phyloP scores from a whole-genome alignment of 768 basidiomycete species.

The Amanita brunnescens region DNA sequence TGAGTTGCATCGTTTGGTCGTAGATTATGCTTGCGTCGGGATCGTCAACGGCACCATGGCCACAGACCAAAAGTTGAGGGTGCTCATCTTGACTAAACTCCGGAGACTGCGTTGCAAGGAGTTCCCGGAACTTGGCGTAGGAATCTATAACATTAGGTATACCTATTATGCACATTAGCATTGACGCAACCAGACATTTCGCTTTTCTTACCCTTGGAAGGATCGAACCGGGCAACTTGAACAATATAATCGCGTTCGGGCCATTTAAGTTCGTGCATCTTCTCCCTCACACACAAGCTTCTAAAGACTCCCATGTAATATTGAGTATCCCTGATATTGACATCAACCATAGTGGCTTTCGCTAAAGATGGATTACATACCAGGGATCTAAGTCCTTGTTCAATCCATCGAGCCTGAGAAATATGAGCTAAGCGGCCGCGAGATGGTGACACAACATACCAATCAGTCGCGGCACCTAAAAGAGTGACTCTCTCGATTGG shows the following conservation, averaged over 20 bases:
- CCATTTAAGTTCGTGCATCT: constrained; percentile 75
- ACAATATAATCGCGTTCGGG: constrained; percentile 78
- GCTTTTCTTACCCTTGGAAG: constrained; percentile 40
- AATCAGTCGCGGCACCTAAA: constrained; percentile 80
- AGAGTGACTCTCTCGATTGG: constrained; percentile 61
- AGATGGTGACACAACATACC: constrained; percentile 34
- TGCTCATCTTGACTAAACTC: constrained; percentile 39
- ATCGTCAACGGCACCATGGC: constrained; percentile 92
- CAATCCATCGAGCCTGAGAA: constrained; percentile 75
- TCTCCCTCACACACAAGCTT: constrained; percentile 64
- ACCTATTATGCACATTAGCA: constrained; percentile 36
- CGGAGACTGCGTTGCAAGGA: constrained; percentile 38
- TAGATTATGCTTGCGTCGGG: constrained; percentile 92
- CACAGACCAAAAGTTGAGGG: constrained; percentile 77
- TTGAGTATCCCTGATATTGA: constrained; percentile 51
- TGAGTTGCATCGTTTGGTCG: constrained; percentile 61
- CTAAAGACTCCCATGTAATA: constrained; percentile 90
- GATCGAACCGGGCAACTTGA: constrained; percentile 94
- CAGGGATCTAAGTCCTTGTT: constrained; percentile 81
- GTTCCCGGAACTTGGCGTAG: constrained; percentile 73
- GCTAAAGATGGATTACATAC: constrained; percentile 14
- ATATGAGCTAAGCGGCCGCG: neutral
- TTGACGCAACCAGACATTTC: too few species aligned
- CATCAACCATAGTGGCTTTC: neutral
- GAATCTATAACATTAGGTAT: constrained; percentile 81